phyloP scores from a whole-genome alignment of 2,329 filamentous ascomycete genomes.

The Fusarium sp. region DNA sequence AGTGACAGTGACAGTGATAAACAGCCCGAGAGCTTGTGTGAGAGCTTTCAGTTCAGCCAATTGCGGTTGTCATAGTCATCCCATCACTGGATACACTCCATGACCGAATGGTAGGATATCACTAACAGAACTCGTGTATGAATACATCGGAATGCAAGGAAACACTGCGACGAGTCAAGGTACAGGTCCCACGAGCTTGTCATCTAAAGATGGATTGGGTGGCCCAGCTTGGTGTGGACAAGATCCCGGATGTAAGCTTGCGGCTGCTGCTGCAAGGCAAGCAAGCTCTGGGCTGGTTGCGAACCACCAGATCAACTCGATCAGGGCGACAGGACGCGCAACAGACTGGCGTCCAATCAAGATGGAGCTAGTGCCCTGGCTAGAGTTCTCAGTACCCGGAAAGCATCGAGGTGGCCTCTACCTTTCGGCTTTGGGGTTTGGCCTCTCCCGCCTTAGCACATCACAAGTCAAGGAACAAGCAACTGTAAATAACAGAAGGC shows the following conservation, averaged over 20 bases:
- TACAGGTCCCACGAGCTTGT: conserved; percentile 40
- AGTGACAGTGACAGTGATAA: conserved; percentile 13
- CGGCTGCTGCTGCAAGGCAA: conserved; percentile 13
- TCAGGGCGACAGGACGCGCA: conserved; percentile 39
- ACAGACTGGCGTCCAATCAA: conserved; percentile 33
- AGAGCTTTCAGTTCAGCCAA: conserved; percentile 39
- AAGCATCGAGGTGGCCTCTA: conserved; percentile 27
- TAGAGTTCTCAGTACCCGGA: conserved; percentile 14
- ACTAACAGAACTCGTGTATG: conserved; percentile 38
- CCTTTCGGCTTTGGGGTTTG: conserved; percentile 25
- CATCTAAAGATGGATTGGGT: conserved; percentile 39
- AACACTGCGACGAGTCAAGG: conserved; percentile 25
- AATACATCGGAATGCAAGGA: conserved; percentile 42
- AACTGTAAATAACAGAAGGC: conserved; percentile 6
- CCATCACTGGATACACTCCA: conserved; percentile 44
- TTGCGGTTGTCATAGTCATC: conserved; percentile 35
- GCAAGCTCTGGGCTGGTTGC: conserved; percentile 26
- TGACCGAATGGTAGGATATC: conserved; percentile 28
- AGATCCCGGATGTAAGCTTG: conserved; percentile 37
- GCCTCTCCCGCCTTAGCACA: conserved; percentile 30
- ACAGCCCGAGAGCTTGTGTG: conserved; percentile 35
- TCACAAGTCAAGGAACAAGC: conserved; percentile 4
- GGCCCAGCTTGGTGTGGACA: conserved; percentile 37
- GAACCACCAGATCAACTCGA: conserved; percentile 33
- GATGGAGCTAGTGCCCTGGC: not conserved